A percentile compares a stretch with the other conserved stretches of the same genome.
These are phyloP conservation scores for Dillenia turbinata DNA, from an alignment of 164 flowering plant species.

Conservation along the genomic window DNA sequence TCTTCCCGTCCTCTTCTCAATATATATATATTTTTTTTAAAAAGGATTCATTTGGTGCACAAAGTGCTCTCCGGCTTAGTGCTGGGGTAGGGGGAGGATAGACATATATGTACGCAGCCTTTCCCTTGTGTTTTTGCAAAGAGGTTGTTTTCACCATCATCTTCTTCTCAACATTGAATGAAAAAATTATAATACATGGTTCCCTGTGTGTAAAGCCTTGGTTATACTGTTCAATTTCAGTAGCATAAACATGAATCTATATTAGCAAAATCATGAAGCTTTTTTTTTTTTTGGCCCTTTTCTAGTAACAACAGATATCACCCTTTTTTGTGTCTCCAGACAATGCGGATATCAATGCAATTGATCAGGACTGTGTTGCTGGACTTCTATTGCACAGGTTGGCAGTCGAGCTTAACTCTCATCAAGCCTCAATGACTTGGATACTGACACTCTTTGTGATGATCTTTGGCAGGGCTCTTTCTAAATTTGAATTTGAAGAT, in stretches of 20 bases:
- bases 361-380: constrained; percentile 34
- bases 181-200: neutral
- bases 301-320: neutral
- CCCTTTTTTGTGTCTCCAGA: constrained; percentile 20
- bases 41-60: no score
- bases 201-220: neutral
- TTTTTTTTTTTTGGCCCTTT: neutral
- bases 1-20: neutral
- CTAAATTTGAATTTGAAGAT: constrained; percentile 66
- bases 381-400: constrained; percentile 59
- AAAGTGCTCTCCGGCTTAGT: no score
- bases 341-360: constrained; percentile 12
- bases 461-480: constrained; percentile 45
- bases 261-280: no score
- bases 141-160: no score
- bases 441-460: constrained; percentile 2
- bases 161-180: neutral
- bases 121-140: no score
- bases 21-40: no score
- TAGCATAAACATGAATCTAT: no score
- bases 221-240: no score
- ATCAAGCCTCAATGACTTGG: neutral
- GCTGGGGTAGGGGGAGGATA: no score
- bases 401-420: constrained; percentile 6
- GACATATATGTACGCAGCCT: no score